Conservation (phyloP, 176 grass and related monocot species). For the Rhynchospora tenuis region DNA sequence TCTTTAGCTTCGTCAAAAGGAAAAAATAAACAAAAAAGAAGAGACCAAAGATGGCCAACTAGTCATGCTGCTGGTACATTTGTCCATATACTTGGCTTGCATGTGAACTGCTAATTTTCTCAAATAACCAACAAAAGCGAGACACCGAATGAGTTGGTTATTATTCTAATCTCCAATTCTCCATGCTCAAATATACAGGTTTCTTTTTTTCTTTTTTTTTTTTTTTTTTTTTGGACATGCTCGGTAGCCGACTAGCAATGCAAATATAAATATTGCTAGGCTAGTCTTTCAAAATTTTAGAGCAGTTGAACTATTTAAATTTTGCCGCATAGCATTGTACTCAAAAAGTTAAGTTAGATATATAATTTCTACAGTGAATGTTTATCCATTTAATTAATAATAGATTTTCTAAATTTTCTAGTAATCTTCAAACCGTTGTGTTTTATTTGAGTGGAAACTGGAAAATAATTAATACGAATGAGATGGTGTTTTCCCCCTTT, state of each 20-base stretch:
- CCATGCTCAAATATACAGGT: background rate
- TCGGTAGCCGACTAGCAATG: too few relatives aligned
- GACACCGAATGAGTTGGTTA: conserved; percentile 3
- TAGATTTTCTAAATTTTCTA: background rate
- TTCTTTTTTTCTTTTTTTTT: too few relatives aligned
- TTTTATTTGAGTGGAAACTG: background rate
- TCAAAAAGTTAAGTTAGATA: background rate
- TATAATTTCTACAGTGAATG: background rate
- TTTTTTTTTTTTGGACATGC: too few relatives aligned
- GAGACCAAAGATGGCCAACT: conserved; percentile 2
- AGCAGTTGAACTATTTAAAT: background rate
- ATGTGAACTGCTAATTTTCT: conserved; percentile 15
- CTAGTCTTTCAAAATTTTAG: background rate
- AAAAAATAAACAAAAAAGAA: background rate
- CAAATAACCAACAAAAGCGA: conserved; percentile 5
- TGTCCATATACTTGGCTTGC: conserved; percentile 9
- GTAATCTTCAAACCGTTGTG: background rate
- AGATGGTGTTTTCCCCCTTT: too few relatives aligned
- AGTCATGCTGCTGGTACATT: background rate
- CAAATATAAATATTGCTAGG: background rate
- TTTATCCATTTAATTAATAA: background rate
- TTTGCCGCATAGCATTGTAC: background rate
- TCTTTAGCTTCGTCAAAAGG: background rate
- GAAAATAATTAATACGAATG: too few relatives aligned
- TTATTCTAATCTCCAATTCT: background rate